phyloP scores from a whole-genome alignment of 2,329 filamentous ascomycete genomes.

The Colletotrichum destructivum region DNA sequence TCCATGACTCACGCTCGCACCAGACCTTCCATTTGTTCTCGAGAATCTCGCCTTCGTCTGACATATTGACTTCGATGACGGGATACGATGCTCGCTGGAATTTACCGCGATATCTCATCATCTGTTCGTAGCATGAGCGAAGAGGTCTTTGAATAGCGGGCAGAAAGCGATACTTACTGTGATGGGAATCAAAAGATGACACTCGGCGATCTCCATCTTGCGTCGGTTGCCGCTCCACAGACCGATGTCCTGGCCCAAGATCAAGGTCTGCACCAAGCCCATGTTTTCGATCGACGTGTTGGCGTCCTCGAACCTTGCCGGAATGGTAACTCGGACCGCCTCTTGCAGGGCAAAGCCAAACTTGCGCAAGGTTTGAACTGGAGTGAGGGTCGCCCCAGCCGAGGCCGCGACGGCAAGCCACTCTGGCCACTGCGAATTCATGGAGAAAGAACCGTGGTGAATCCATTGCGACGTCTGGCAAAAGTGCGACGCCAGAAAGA shows the following conservation, averaged over 20 bases:
- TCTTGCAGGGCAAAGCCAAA: conserved; percentile 72
- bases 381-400: conserved; percentile 72
- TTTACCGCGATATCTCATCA: conserved; percentile 70
- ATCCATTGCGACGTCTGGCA: conserved; percentile 73
- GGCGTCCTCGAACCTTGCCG: conserved; percentile 61
- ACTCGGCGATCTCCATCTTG: conserved; percentile 71
- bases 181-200: conserved; percentile 61
- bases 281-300: conserved; percentile 63
- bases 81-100: conserved; percentile 71
- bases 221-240: conserved; percentile 69
- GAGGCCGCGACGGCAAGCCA: conserved; percentile 73
- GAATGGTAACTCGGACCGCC: conserved; percentile 58
- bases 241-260: conserved; percentile 65
- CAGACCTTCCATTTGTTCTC: conserved; percentile 77
- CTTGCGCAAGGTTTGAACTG: conserved; percentile 71
- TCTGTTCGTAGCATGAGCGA: conserved; percentile 50
- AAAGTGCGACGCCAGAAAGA: conserved; percentile 70
- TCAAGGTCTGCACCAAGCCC: conserved; percentile 64
- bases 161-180: conserved; percentile 53
- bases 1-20: conserved; percentile 76
- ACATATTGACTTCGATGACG: conserved; percentile 63
- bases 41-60: conserved; percentile 70
- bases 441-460: conserved; percentile 72
- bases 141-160: not conserved
- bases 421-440: conserved; percentile 70